phyloP scores from a whole-genome alignment of 768 basidiomycete genomes.

The Mycena vitilis region DNA sequence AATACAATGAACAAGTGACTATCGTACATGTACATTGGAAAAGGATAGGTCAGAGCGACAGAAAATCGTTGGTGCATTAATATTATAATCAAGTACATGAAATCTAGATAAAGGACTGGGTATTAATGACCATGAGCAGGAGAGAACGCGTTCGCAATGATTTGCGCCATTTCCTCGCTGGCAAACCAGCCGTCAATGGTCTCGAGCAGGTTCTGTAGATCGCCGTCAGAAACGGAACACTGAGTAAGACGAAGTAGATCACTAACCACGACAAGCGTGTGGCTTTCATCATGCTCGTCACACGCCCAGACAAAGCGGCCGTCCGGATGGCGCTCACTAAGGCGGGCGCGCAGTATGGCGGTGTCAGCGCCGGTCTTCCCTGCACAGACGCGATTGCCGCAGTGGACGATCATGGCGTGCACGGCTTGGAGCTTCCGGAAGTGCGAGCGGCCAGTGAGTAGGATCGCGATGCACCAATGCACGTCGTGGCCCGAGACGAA shows the following conservation, averaged over 20 bases:
- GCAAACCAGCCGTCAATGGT: background rate
- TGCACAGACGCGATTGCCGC: conserved; percentile 46
- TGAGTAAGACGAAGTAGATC: background rate
- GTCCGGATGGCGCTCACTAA: background rate
- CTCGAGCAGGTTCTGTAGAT: background rate
- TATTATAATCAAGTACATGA: too few relatives aligned
- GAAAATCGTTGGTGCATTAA: too few relatives aligned
- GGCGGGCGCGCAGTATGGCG: background rate
- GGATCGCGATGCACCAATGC: conserved; percentile 42
- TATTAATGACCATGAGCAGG: too few relatives aligned
- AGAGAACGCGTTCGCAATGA: background rate
- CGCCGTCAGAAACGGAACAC: background rate
- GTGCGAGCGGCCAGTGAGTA: conserved; percentile 37
- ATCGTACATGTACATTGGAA: too few relatives aligned
- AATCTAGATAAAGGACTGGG: too few relatives aligned
- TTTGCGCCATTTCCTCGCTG: conserved; percentile 7
- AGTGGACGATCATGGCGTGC: conserved; percentile 47
- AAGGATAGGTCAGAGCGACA: too few relatives aligned
- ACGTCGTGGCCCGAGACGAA: conserved; percentile 43
- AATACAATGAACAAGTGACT: too few relatives aligned
- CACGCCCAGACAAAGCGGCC: conserved; percentile 12
- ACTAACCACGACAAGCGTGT: conserved; percentile 1
- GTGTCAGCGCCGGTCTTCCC: background rate
- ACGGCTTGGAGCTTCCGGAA: conserved; percentile 47
- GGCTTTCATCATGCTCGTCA: conserved; percentile 6